Conservation (phyloP, 352 stramenopile species). For the Thalassiosira hispida region DNA sequence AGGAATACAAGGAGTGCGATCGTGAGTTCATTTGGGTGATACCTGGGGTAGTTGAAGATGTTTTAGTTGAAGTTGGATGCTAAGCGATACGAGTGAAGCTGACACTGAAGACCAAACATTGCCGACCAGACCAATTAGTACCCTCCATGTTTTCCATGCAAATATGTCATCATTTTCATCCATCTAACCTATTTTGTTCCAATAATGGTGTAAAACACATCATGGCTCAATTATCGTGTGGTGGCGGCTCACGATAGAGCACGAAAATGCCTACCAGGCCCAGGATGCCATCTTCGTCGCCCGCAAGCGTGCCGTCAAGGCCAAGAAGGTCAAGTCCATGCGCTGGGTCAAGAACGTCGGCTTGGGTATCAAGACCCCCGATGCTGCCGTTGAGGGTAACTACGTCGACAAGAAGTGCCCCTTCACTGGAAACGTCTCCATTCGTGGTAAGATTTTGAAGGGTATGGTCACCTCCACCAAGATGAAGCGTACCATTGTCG, state of each 20-base stretch:
- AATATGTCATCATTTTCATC: neutral
- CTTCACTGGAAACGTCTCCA: conserved; percentile 99
- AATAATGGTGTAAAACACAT: conserved; percentile 28
- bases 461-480: conserved; percentile 99
- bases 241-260: conserved; percentile 86
- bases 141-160: too few relatives aligned
- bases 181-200: conserved; percentile 13
- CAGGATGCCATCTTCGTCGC: conserved; percentile 98
- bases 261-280: conserved; percentile 99
- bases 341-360: conserved; percentile 97
- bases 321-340: conserved; percentile 92
- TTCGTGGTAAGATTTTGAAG: conserved; percentile 97
- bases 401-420: conserved; percentile 99
- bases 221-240: conserved; percentile 61
- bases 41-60: neutral
- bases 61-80: neutral
- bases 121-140: neutral
- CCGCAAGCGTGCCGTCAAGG: conserved; percentile 92
- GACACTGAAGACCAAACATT: neutral
- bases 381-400: conserved; percentile 92
- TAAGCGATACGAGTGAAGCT: too few relatives aligned
- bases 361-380: conserved; percentile 99
- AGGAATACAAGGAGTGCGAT: conserved; percentile 83
- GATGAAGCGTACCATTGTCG: conserved; percentile 99
- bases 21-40: conserved; percentile 47